Evolutionary conservation across 2,329 filamentous ascomycete genomes (phyloP), one percentile per base, ranked within the genome.

Genomic region (Huntiella savannae): DNA sequence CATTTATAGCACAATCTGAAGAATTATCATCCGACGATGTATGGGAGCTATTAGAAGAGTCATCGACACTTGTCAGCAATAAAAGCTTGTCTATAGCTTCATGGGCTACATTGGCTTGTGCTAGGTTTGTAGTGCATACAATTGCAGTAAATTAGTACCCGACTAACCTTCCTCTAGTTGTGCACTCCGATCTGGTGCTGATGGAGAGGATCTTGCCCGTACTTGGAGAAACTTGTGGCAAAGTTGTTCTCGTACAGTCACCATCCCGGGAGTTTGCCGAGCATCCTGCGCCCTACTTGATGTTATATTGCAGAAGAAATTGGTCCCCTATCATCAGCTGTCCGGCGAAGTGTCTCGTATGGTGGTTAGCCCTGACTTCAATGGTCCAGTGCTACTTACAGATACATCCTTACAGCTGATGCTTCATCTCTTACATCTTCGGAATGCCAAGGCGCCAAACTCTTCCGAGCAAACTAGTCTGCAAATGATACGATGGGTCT

Each of bases 61-160:
- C 92, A 13, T 42, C 68, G 12, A 59, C 63, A 8, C 67, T 71
- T 45, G 73, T 81, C 38, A 68, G 73, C 7, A 81, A 91, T 55
- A 87, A 93, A 54, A 77, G 80, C 53, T 62, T 64, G 11, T 60
- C 62, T 6, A 64, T 79, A 36, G 73, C 78, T 5, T 83, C 78
- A 0, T 98, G 91, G 91, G 79, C 85, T 13, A 75, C 93, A 65
- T 60, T 95, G 45, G 79, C 78, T n/a, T 75, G 85, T 56, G 69
- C 83, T 51, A 83, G 82, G 84, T 87, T 64, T 57, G 69, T 47
- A 15, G 22, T 38, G 11, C 37, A 1, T 10, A 36, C 4, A 34
- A 16, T 15, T 17, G 17, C n/a, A 12, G 11, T 34, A 10, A 33
- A 16, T 7, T 15, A 19, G 8, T 34, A 34, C 33, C 2, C 5